Base-by-base conservation (phyloP, 306 rosid species). In the Cucurbita pepo region DNA sequence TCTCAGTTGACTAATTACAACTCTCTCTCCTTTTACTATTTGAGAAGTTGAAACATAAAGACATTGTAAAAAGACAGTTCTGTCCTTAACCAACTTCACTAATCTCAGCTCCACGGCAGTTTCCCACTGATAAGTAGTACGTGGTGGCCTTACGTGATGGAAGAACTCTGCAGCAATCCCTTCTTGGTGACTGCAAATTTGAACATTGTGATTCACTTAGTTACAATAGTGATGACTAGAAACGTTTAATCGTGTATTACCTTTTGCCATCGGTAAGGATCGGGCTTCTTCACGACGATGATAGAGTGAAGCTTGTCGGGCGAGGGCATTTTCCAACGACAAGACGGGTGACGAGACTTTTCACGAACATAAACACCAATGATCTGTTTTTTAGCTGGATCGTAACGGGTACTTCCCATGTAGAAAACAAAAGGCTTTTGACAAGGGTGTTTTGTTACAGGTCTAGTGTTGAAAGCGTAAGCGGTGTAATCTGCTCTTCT, bases 401-500 rank as follows among this genome's bases (percentile, higher is more conserved):
- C 90, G 15, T 81, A 84, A 18, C 70, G 76, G 36, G 87, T 71
- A 4, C 30, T 55, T 16, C 7, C 69, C 87, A 84, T 72, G 40
- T 86, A 94, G 71, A 79, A 94, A 41, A 89, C 5, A 34, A 86
- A 89, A 13, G 99, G 92, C 74, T 87, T 89, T 50, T 89, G 92
- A 57, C 96, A 91, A 8, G 97, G 96, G 74, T 94, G 87, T 60
- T 79, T 90, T 14, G 77, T 52, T 38, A 92, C 90, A 45, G 96
- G 99, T 55, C 99, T 86, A 14, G 99, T 91, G 88, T 94, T 94
- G 82, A 94, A 94, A 5, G 97, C 86, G 75, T 94, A 94, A 9
- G 97, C 92, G 40, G 88, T 88, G 78, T 85, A 86, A 75, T 94
- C 96, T 18, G 96, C 95, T 73, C 84, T 85, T 77, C 15, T 85